Percentiles rank a stretch among this genome's conserved stretches.
Evolutionary conservation across 139 green algal genomes (phyloP).

Genomic region (Chlorella vulgaris): DNA sequence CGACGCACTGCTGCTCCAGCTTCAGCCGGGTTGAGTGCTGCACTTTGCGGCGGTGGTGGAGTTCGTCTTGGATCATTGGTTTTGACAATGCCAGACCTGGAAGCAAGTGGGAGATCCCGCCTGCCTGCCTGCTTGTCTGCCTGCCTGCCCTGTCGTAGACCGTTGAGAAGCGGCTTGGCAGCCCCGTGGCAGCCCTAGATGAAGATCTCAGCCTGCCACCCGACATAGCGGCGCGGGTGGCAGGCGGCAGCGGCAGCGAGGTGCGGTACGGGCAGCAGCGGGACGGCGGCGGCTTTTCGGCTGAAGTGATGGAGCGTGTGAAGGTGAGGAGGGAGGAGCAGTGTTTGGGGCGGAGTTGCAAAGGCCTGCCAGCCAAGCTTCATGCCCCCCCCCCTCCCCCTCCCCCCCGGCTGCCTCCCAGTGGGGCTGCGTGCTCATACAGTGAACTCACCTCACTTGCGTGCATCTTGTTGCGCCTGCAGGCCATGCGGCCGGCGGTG

Average conservation of each 20-base stretch:
- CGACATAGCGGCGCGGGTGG: slow-evolving; percentile 39
- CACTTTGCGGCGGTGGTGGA: not conserved
- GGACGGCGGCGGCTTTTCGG: slow-evolving; percentile 4
- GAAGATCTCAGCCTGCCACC: slow-evolving; percentile 69
- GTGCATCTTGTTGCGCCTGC: slow-evolving; percentile 25
- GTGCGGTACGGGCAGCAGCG: slow-evolving; percentile 31
- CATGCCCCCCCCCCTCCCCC: too few species aligned
- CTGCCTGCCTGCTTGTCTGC: too few species aligned
- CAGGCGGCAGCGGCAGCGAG: slow-evolving; percentile 29
- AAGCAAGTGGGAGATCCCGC: too few species aligned
- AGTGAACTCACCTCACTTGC: too few species aligned
- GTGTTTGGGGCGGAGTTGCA: too few species aligned
- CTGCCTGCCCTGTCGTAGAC: slow-evolving; percentile 43
- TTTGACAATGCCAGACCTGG: too few species aligned
- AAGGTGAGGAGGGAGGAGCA: slow-evolving; percentile 3
- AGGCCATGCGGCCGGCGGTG: slow-evolving; percentile 61
- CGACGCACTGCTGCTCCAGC: not conserved
- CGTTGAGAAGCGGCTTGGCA: slow-evolving; percentile 67
- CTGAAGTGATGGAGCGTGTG: slow-evolving; percentile 17
- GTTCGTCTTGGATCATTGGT: not conserved
- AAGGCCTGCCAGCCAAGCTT: too few species aligned
- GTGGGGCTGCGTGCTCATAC: too few species aligned
- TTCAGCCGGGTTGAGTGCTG: not conserved
- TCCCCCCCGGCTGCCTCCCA: too few species aligned
- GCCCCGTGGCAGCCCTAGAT: slow-evolving; percentile 47